Conservation (phyloP, 2,329 filamentous ascomycete species). For the Ophioceras dolichostomum region DNA sequence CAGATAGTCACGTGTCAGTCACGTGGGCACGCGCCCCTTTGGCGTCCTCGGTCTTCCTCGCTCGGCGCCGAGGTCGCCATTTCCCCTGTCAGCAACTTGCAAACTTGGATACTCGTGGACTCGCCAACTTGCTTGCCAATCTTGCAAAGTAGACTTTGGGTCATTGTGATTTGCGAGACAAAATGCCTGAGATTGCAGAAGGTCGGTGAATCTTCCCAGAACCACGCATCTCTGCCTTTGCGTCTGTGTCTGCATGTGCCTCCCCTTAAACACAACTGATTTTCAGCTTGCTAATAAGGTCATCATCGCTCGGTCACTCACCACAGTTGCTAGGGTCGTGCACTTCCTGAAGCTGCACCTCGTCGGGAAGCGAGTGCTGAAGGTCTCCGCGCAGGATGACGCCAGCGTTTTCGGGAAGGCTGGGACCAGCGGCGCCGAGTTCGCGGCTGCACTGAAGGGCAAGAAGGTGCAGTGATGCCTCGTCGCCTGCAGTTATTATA, state of each 20-base stretch:
- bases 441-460: constrained; percentile 61
- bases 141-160: too few species aligned
- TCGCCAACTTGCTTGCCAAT: background rate
- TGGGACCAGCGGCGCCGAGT: constrained; percentile 64
- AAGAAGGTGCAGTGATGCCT: constrained; percentile 38
- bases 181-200: constrained; percentile 54
- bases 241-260: too few species aligned
- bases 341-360: constrained; percentile 74
- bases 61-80: too few species aligned
- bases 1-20: too few species aligned
- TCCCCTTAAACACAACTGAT: too few species aligned
- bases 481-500: background rate
- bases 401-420: constrained; percentile 82
- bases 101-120: background rate
- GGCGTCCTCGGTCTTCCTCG: too few species aligned
- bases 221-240: too few species aligned
- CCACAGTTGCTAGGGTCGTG: constrained; percentile 70
- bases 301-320: too few species aligned
- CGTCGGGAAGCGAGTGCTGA: constrained; percentile 68
- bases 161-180: too few species aligned
- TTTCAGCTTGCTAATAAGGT: too few species aligned
- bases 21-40: too few species aligned
- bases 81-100: too few species aligned
- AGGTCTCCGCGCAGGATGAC: constrained; percentile 65
- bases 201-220: constrained; percentile 25